phyloP scores from a whole-genome alignment of 148 eudicot genomes.

The Cornus suecica region DNA sequence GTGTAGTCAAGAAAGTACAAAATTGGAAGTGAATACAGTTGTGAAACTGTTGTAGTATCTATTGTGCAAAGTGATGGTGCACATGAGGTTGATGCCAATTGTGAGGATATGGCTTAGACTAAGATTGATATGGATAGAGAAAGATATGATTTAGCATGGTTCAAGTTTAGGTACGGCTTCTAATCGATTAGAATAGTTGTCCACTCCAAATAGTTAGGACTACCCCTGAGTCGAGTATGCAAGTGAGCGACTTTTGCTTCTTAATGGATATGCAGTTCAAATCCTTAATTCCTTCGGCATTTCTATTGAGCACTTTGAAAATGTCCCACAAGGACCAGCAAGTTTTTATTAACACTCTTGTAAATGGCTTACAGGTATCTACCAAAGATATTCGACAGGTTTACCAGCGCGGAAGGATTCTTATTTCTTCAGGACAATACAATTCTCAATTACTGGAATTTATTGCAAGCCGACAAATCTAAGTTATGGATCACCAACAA shows the following conservation, averaged over 20 bases:
- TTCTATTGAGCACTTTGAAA: background rate
- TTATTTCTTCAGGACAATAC: conserved; percentile 77
- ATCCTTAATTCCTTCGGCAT: background rate
- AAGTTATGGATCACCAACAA: conserved; percentile 85
- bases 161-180: no score
- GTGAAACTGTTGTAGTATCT: no score
- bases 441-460: conserved; percentile 88
- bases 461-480: conserved; percentile 73
- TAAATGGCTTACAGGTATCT: conserved; percentile 50
- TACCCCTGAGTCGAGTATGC: no score
- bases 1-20: no score
- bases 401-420: conserved; percentile 76
- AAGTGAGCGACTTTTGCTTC: background rate
- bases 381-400: conserved; percentile 60
- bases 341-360: background rate
- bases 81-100: no score
- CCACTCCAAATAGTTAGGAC: no score
- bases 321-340: background rate
- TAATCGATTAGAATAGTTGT: no score
- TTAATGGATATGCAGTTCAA: background rate
- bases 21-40: no score
- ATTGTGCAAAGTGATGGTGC: no score
- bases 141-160: no score
- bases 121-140: no score
- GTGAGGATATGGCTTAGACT: no score